Base-by-base conservation (phyloP, 148 eudicot species). In the Polygonum aviculare region DNA sequence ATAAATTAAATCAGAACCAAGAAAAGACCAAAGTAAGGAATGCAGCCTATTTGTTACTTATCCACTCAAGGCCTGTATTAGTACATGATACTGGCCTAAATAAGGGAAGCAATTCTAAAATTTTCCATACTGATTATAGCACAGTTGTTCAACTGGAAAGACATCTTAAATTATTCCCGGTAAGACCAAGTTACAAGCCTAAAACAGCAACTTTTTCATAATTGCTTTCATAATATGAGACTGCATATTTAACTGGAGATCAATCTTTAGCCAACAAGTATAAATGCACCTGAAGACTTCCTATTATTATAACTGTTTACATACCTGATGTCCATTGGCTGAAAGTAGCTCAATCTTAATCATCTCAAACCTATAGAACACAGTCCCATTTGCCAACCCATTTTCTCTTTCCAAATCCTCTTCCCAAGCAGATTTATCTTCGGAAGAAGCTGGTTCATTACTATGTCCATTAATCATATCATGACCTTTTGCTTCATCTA, bases 331-430 rank as follows among this genome's bases (percentile, higher is more conserved):
- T 41, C 96, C 99, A 77, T 88, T 73, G 22, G 94, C 81, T 33
- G 96, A 89, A 78, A 95, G 80, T 75, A 95, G 84, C 73, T 88
- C 88, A 76, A 95, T 88, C 78, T 89, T 92, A 65, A 79, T 78
- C 90, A 89, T 90, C 83, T 95, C 98, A 65, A 95, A 87, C 96
- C 93, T 92, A 83, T 95, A 92, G 80, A 87, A 95, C 77, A 94
- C 87, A 78, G 90, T 87, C 36, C 97, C 96, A 80, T 79, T 86
- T 74, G 79, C 85, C 65, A 77, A 50, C 65, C 76, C 77, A 73
- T 87, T 88, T 83, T 89, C 92, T 81, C 76, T 89, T 81, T 89
- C 89, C 84, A 81, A 80, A 81, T 88, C 90, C 80, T 84, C 88
- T 67, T 77, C 87, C 79, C 69, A 74, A 77, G 48, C 47, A 67